Conservation (phyloP, 2,329 filamentous ascomycete genomes). For the Cladosporium sp. region DNA sequence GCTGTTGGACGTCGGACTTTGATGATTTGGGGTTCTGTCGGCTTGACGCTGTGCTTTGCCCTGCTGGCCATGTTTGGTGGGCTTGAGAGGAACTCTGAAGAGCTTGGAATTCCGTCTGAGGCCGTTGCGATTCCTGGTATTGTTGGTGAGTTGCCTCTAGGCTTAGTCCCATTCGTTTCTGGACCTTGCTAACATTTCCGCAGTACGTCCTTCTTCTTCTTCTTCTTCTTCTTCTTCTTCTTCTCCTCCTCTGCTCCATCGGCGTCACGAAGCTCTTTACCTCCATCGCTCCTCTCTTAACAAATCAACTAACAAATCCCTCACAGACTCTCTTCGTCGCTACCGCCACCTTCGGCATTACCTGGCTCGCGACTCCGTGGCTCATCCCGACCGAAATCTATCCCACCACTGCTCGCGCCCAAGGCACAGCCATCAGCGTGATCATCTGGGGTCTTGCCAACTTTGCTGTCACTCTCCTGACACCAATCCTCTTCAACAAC, state of each 20-base stretch:
- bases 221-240: no score
- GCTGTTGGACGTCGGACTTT: slow-evolving; percentile 51
- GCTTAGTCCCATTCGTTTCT: neutral
- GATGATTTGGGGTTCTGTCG: slow-evolving; percentile 50
- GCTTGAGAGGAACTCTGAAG: slow-evolving; percentile 39
- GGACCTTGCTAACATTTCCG: neutral
- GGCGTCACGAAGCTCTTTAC: neutral
- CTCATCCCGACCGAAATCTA: slow-evolving; percentile 58
- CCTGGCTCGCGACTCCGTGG: slow-evolving; percentile 58
- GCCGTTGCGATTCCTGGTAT: slow-evolving; percentile 49
- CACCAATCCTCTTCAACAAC: slow-evolving; percentile 58
- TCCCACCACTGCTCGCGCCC: slow-evolving; percentile 51
- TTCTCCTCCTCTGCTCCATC: neutral
- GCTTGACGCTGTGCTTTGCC: slow-evolving; percentile 48
- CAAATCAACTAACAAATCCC: neutral
- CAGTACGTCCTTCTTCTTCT: neutral
- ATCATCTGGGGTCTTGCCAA: slow-evolving; percentile 56
- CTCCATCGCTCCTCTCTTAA: neutral
- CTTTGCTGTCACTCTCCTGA: slow-evolving; percentile 54
- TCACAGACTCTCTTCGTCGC: slow-evolving; percentile 48
- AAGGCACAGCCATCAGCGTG: slow-evolving; percentile 53
- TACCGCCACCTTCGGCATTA: slow-evolving; percentile 58
- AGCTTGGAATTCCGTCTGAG: slow-evolving; percentile 37
- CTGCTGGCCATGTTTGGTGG: slow-evolving; percentile 51
- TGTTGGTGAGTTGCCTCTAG: slow-evolving; percentile 23